phyloP scores from a whole-genome alignment of 2,329 filamentous ascomycete genomes.

The Calonectria pteridis region DNA sequence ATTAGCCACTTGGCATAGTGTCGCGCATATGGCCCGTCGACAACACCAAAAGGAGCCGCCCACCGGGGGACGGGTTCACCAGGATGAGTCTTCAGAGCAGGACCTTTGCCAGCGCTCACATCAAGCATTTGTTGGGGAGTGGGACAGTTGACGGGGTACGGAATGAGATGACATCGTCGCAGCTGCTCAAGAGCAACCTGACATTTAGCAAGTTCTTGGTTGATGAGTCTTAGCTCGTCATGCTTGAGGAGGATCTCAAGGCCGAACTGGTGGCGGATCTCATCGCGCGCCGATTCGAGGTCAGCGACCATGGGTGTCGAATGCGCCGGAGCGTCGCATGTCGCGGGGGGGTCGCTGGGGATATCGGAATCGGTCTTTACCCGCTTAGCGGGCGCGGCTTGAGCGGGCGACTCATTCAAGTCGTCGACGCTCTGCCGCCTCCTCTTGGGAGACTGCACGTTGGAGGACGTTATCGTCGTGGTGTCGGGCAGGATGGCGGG shows the following conservation, averaged over 20 bases:
- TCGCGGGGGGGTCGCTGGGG: constrained; percentile 38
- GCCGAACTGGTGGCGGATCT: constrained; percentile 88
- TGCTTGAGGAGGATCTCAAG: constrained; percentile 95
- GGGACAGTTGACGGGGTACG: constrained; percentile 81
- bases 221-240: constrained; percentile 91
- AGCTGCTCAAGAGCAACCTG: constrained; percentile 94
- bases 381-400: constrained; percentile 56
- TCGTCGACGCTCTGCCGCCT: constrained; percentile 52
- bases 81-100: constrained; percentile 71
- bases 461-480: constrained; percentile 42
- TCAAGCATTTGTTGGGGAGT: constrained; percentile 76
- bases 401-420: constrained; percentile 41
- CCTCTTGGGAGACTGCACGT: constrained; percentile 54
- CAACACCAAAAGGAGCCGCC: constrained; percentile 90
- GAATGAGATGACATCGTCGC: constrained; percentile 90
- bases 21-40: constrained; percentile 91
- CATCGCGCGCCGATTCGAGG: constrained; percentile 72
- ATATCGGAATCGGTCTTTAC: constrained; percentile 50
- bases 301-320: constrained; percentile 42
- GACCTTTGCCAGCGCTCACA: constrained; percentile 80
- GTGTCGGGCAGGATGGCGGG: constrained; percentile 47
- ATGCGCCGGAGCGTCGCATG: constrained; percentile 36
- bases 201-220: constrained; percentile 96
- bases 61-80: constrained; percentile 78
- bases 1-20: constrained; percentile 98